Percentiles rank a stretch among this genome's conserved stretches.
Conservation (phyloP, 176 grass and related monocot species). For the Carex scoparia region DNA sequence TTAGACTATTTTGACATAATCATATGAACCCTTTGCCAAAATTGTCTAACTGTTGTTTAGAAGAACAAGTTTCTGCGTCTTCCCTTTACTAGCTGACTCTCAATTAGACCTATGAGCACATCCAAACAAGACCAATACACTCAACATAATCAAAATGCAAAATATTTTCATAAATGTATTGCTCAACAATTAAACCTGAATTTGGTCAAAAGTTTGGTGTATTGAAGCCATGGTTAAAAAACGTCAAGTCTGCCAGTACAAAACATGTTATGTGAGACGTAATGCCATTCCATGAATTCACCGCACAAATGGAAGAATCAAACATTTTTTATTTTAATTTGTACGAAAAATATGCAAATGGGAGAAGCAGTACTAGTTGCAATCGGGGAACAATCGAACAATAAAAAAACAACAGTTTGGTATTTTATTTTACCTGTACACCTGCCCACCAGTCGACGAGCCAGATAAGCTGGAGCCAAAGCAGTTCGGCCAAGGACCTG, state of each 20-base stretch:
- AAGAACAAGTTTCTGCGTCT: not conserved
- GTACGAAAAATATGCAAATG: not conserved
- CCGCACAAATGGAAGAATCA: not conserved
- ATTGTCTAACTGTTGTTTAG: not conserved
- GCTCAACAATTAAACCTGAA: not conserved
- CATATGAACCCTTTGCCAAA: not conserved
- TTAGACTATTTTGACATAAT: not conserved
- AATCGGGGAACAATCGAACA: not conserved
- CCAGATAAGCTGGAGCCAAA: conserved; percentile 93
- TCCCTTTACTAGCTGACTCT: not conserved
- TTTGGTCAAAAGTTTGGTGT: not conserved
- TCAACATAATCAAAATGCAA: not conserved
- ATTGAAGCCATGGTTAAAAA: not conserved
- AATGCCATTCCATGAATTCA: not conserved
- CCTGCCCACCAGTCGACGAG: conserved; percentile 96
- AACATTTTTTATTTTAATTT: not conserved
- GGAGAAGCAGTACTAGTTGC: not conserved
- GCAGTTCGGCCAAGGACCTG: conserved; percentile 61
- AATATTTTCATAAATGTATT: not conserved
- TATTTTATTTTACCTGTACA: conserved; percentile 51
- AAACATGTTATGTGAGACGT: not conserved
- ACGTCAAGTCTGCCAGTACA: not conserved
- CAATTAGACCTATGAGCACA: not conserved
- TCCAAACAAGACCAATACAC: not conserved
- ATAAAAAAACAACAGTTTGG: not conserved